These are phyloP conservation scores for Penicillium bovifimosum DNA, from an alignment of 495 filamentous ascomycete species.

Conservation along the genomic window DNA sequence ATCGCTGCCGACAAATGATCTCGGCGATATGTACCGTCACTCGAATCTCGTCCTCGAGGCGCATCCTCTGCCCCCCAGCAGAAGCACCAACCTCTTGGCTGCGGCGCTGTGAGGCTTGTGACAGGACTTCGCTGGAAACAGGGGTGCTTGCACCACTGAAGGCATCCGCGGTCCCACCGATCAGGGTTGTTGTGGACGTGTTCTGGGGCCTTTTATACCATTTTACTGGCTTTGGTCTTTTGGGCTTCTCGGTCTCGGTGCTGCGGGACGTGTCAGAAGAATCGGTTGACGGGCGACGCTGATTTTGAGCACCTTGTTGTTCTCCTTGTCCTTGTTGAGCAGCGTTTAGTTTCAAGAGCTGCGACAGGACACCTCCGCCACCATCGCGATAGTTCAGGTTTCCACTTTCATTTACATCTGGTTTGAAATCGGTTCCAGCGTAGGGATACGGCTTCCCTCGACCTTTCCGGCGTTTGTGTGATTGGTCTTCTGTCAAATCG, in stretches of 20 bases:
- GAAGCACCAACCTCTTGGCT: slow-evolving; percentile 8
- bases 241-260: slow-evolving; percentile 6
- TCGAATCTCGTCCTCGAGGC: slow-evolving; percentile 55
- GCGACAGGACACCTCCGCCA: slow-evolving; percentile 31
- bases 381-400: slow-evolving; percentile 22
- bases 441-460: slow-evolving; percentile 18
- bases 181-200: slow-evolving; percentile 24
- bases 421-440: slow-evolving; percentile 6
- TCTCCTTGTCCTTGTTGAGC: background rate
- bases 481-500: slow-evolving; percentile 30
- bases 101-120: slow-evolving; percentile 27
- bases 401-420: slow-evolving; percentile 12
- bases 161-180: slow-evolving; percentile 10
- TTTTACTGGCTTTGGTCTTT: slow-evolving; percentile 21
- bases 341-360: slow-evolving; percentile 29
- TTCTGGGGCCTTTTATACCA: slow-evolving; percentile 36
- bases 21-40: slow-evolving; percentile 84
- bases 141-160: slow-evolving; percentile 30
- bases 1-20: slow-evolving; percentile 71
- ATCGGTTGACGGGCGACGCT: slow-evolving; percentile 9
- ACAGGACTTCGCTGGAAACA: slow-evolving; percentile 24
- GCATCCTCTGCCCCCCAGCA: slow-evolving; percentile 2
- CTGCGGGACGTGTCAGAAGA: slow-evolving; percentile 7
- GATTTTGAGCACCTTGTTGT: background rate
- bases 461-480: slow-evolving; percentile 18